Percentiles rank a stretch among this genome's conserved stretches.
phyloP scores from a whole-genome alignment of 257 asterid species.

The Nicotiana otophora region DNA sequence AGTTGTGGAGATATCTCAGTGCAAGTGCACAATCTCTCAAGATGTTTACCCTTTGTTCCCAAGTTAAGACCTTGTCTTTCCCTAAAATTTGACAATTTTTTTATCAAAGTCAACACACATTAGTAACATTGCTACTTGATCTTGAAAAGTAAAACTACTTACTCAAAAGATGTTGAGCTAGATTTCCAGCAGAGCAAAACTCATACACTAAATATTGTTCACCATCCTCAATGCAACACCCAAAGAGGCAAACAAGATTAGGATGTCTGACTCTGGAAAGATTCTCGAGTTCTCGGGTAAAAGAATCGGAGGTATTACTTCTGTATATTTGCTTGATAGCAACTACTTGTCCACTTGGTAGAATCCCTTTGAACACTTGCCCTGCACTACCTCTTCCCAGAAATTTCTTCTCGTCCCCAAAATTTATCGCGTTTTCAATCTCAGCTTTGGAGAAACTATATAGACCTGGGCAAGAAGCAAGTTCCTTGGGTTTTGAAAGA shows the following conservation, averaged over 20 bases:
- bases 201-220: conserved; percentile 75
- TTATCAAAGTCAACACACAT: not conserved
- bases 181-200: conserved; percentile 67
- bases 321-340: conserved; percentile 68
- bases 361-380: conserved; percentile 61
- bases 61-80: conserved; percentile 49
- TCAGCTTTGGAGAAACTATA: conserved; percentile 69
- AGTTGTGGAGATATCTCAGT: conserved; percentile 62
- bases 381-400: conserved; percentile 91
- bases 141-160: not conserved
- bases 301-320: conserved; percentile 62
- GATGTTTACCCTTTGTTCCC: conserved; percentile 67
- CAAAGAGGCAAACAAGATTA: conserved; percentile 67
- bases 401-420: conserved; percentile 37
- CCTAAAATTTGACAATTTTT: conserved; percentile 26
- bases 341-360: conserved; percentile 77
- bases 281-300: conserved; percentile 55
- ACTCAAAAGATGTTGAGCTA: conserved; percentile 68
- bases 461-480: conserved; percentile 43
- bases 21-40: conserved; percentile 69
- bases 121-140: not conserved
- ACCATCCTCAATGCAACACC: conserved; percentile 67
- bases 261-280: conserved; percentile 78
- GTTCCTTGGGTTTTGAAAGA: conserved; percentile 14
- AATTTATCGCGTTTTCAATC: conserved; percentile 53